Base-by-base conservation (phyloP, 2,329 filamentous ascomycete species). In the Aciculosporium take region DNA sequence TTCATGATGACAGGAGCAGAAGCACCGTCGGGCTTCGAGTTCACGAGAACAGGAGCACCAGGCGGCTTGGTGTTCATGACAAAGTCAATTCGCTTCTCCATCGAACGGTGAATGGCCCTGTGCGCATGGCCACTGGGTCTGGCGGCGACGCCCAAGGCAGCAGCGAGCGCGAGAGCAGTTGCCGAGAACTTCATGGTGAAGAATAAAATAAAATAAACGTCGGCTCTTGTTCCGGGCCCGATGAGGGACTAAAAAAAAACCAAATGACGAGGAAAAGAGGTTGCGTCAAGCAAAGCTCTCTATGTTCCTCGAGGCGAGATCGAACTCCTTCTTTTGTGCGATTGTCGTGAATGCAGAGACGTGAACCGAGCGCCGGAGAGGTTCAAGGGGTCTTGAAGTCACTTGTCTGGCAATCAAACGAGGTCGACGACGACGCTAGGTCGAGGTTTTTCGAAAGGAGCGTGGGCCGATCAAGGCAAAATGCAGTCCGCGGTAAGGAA, bases 161-260 rank as follows among this genome's bases (percentile, higher is more conserved):
- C 59, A 46, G 61, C 57, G 43, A 66, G 52, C 44, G 63, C 27
- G 42, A 64, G 36, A 33, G 58, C 46, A 41, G 62, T 52, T 18
- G 58, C 45, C 23, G 63, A 57, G 54, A 66, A 53, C 58, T 66
- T 66, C 64, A 67, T 67, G 40, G 48, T 62, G 33, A 49, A 17
- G 17, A 18, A 23, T 10, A 12, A 5, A 28, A 25, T 17, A 5
- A 5, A 1, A 12, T 12, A 10, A 21, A 18, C 13, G 45, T 18
- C 18, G 43, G 24, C n/a, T 13, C 6, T 32, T 18, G 17, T 35
- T 31, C 10, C 18, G n/a, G n/a, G n/a, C n/a, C n/a, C n/a, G n/a
- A n/a, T n/a, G n/a, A n/a, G n/a, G n/a, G n/a, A n/a, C n/a, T n/a
- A n/a, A n/a, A n/a, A n/a, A n/a, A n/a, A n/a, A n/a, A n/a, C n/a